These are phyloP conservation scores for Melanopsichium pennsylvanicum DNA, from an alignment of 1,284 basidiomycete species.

Conservation along the genomic window DNA sequence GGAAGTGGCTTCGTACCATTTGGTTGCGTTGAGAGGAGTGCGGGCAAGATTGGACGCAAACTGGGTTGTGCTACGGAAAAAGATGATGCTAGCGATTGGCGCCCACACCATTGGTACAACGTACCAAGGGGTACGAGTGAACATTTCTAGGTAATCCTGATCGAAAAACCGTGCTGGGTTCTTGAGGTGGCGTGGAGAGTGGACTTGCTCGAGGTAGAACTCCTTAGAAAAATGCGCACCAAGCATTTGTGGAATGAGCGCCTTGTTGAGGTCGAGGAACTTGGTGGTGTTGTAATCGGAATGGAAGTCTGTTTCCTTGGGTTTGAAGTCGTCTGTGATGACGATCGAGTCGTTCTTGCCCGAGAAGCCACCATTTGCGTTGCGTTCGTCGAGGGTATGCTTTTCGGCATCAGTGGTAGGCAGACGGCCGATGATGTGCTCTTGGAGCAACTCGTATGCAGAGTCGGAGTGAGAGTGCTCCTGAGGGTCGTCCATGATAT, in stretches of 20 bases:
- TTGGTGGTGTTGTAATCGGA: conserved; percentile 76
- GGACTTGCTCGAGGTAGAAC: conserved; percentile 95
- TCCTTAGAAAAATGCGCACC: conserved; percentile 86
- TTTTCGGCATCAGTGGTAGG: conserved; percentile 43
- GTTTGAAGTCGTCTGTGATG: conserved; percentile 69
- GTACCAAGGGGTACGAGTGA: conserved; percentile 91
- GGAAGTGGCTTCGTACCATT: conserved; percentile 68
- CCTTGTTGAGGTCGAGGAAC: conserved; percentile 89
- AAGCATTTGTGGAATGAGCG: conserved; percentile 85
- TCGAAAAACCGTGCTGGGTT: conserved; percentile 89
- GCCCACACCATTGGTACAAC: conserved; percentile 91
- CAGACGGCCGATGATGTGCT: conserved; percentile 69
- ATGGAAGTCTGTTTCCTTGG: conserved; percentile 54
- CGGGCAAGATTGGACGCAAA: conserved; percentile 68
- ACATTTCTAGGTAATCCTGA: conserved; percentile 80
- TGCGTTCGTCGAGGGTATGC: conserved; percentile 18
- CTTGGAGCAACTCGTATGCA: conserved; percentile 90
- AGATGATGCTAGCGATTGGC: conserved; percentile 84
- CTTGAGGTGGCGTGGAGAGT: conserved; percentile 86
- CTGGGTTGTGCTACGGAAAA: conserved; percentile 81
- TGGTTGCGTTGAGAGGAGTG: conserved; percentile 26
- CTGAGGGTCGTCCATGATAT: conserved; percentile 80
- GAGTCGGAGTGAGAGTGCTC: conserved; percentile 92
- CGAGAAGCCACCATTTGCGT: conserved; percentile 43
- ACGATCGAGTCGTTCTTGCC: conserved; percentile 70